Evolutionary conservation across 2,329 filamentous ascomycete species (phyloP), one percentile per base, ranked within the genome.

Genomic region (Chaetomiaceae sp.): DNA sequence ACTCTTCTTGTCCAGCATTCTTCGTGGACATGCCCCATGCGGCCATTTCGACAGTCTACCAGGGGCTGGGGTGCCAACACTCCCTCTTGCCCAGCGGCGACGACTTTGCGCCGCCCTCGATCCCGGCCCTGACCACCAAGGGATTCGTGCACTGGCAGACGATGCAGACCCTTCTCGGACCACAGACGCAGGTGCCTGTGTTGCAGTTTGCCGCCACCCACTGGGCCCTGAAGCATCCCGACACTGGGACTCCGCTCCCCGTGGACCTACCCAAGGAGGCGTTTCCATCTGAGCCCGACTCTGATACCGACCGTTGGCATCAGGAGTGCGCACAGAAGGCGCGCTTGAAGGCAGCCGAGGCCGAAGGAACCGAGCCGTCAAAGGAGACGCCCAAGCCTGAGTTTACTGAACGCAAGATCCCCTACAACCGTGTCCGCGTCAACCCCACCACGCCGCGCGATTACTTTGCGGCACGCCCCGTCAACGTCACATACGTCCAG

Each of bases 61-160:
- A 89, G 63, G 87, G 87, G 7, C 81, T 95, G 45, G 93, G 92
- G 60, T 96, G 92, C 66, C 87, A 90, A 61, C 92, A 97, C 70
- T 84, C 83, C 44, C 76, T 97, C 23, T 87, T 95, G 59, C 89
- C 89, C 1, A 81, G 81, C 42, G 79, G 82, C 34, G 78, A 84
- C 60, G 81, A 88, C 56, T 96, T 87, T 65, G 79, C 78, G 3
- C 74, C 83, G 0, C 93, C 92, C 0, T 83, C 79, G 0, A 79
- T 96, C 37, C 93, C 93, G 0, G 88, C 90, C 13, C 72, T 99
- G 50, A 95, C 92, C 31, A 75, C 79, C 0, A 81, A 82, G 62
- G 93, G 93, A 35, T 99, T 95, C 67, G 87, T 92, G 38, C 84
- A 89, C 66, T 99, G 92, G 92, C 86, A 96, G 72, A 89, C 88